These are phyloP conservation scores for Penicillium crustosum DNA, from an alignment of 2,329 filamentous ascomycete species.

Conservation along the genomic window DNA sequence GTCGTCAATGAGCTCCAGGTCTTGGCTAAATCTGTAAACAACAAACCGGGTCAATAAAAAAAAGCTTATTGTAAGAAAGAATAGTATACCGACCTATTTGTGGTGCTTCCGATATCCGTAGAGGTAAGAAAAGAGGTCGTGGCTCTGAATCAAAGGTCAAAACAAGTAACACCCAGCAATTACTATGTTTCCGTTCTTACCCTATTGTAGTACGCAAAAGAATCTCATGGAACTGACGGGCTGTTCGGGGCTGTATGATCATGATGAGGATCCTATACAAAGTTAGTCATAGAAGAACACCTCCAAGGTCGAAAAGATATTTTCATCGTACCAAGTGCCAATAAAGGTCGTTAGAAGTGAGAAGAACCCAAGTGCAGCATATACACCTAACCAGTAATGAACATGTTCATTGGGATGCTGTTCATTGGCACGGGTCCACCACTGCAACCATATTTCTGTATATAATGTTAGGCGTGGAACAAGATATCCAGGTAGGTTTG, in stretches of 20 bases:
- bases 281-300: background rate
- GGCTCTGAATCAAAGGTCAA: constrained; percentile 13
- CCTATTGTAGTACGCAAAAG: constrained; percentile 20
- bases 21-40: constrained; percentile 30
- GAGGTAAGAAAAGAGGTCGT: constrained; percentile 33
- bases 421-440: constrained; percentile 27
- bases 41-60: background rate
- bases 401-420: constrained; percentile 21
- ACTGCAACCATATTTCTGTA: constrained; percentile 28
- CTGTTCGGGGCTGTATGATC: constrained; percentile 23
- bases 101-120: constrained; percentile 21
- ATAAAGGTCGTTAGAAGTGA: constrained; percentile 15
- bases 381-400: constrained; percentile 26
- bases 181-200: background rate
- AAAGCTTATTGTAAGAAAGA: too few relatives aligned
- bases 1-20: constrained; percentile 32
- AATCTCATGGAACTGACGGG: constrained; percentile 22
- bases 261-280: constrained; percentile 17
- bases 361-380: constrained; percentile 23
- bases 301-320: background rate
- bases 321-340: constrained; percentile 12
- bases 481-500: background rate
- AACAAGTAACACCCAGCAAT: constrained; percentile 11
- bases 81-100: constrained; percentile 15
- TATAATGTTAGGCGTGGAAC: background rate